These are phyloP conservation scores for Trypanosoma lewisi DNA, from an alignment of 208 protist species.

Conservation along the genomic window DNA sequence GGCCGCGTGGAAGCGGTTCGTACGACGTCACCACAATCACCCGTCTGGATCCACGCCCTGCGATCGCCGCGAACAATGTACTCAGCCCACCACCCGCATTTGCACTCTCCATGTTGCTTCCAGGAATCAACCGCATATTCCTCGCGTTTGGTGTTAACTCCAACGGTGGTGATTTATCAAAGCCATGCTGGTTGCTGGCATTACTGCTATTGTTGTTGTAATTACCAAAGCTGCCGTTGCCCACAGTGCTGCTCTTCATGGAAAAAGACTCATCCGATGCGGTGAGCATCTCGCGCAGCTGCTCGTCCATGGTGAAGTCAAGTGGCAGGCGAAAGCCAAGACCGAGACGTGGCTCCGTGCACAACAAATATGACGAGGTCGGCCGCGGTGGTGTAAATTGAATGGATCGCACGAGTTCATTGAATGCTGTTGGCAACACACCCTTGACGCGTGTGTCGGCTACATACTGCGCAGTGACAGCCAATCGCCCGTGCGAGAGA, in stretches of 20 bases:
- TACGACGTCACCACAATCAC: constrained; percentile 65
- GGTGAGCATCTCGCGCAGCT: constrained; percentile 37
- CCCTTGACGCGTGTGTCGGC: constrained; percentile 57
- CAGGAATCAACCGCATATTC: not conserved
- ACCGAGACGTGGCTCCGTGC: constrained; percentile 77
- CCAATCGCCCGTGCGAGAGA: constrained; percentile 54
- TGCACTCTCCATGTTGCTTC: not conserved
- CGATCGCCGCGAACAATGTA: constrained; percentile 40
- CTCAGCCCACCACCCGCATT: not conserved
- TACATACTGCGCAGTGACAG: constrained; percentile 79
- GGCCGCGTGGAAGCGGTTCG: constrained; percentile 30
- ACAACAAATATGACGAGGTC: constrained; percentile 82
- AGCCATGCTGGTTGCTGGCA: not conserved
- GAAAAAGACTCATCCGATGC: constrained; percentile 20
- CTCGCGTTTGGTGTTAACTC: not conserved
- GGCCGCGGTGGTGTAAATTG: constrained; percentile 46
- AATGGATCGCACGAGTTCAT: constrained; percentile 70
- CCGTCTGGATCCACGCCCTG: constrained; percentile 39
- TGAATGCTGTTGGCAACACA: constrained; percentile 66
- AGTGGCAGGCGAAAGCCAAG: constrained; percentile 78
- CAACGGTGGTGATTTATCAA: not conserved
- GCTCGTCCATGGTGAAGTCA: constrained; percentile 54
- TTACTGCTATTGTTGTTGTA: constrained; percentile 21
- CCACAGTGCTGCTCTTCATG: not conserved
- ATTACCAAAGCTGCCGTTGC: not conserved